These are phyloP conservation scores for Tetrapisispora namnaoensis DNA, from an alignment of 805 yeast species.

Conservation along the genomic window DNA sequence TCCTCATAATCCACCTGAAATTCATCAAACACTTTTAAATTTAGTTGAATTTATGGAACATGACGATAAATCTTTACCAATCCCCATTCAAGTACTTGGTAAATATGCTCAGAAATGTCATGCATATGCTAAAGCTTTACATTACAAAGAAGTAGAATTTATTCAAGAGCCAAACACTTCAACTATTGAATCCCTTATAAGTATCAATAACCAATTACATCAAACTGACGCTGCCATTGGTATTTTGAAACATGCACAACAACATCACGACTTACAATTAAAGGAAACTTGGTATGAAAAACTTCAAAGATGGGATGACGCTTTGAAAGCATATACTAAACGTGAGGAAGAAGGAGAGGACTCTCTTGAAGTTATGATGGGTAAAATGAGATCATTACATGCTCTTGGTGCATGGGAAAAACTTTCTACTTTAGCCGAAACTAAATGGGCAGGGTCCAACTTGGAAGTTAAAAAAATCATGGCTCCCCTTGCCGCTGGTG, in stretches of 20 bases:
- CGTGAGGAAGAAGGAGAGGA: slow-evolving; percentile 49
- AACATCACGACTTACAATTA: slow-evolving; percentile 79
- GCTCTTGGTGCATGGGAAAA: slow-evolving; percentile 99
- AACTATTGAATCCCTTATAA: slow-evolving; percentile 83
- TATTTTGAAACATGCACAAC: slow-evolving; percentile 85
- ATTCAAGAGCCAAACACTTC: slow-evolving; percentile 87
- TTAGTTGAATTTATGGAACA: slow-evolving; percentile 96
- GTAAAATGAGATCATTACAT: slow-evolving; percentile 95
- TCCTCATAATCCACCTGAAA: slow-evolving; percentile 90
- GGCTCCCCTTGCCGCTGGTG: slow-evolving; percentile 97
- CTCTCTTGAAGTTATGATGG: slow-evolving; percentile 84
- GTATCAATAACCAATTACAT: slow-evolving; percentile 87
- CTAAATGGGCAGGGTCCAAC: slow-evolving; percentile 71
- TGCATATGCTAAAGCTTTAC: slow-evolving; percentile 95
- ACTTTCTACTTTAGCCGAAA: slow-evolving; percentile 72
- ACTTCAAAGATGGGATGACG: slow-evolving; percentile 96
- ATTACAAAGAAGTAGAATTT: slow-evolving; percentile 90
- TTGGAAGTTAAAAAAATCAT: slow-evolving; percentile 69
- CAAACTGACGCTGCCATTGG: slow-evolving; percentile 98
- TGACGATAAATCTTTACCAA: slow-evolving; percentile 88
- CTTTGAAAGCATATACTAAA: slow-evolving; percentile 77
- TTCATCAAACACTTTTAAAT: slow-evolving; percentile 79
- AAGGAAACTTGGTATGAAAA: slow-evolving; percentile 98
- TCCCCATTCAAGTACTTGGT: slow-evolving; percentile 81
- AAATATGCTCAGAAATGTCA: slow-evolving; percentile 92